A percentile compares a stretch with the other conserved stretches of the same genome.
Conservation (phyloP, 1,139 yeast genomes). For the Debaryomycetaceae sp. region DNA sequence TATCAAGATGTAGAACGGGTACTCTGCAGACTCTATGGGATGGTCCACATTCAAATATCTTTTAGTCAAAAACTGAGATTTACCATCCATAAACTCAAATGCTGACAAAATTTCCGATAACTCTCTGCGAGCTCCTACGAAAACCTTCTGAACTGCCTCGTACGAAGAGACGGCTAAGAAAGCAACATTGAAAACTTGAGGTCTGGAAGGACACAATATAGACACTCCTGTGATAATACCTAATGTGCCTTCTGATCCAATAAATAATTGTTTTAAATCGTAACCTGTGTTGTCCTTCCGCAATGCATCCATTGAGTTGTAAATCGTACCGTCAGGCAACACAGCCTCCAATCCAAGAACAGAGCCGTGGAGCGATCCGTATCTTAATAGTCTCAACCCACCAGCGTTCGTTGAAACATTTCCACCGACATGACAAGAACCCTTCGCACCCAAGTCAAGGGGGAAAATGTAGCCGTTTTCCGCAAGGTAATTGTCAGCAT, state of each 20-base stretch:
- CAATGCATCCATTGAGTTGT: conserved; percentile 75
- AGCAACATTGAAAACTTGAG: conserved; percentile 83
- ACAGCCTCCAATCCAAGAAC: conserved; percentile 92
- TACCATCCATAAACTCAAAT: conserved; percentile 89
- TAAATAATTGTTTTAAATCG: conserved; percentile 85
- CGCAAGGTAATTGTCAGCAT: conserved; percentile 74
- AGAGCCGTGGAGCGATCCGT: conserved; percentile 90
- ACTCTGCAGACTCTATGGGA: conserved; percentile 72
- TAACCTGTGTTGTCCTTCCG: conserved; percentile 95
- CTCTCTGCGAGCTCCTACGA: conserved; percentile 74
- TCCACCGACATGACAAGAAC: conserved; percentile 96
- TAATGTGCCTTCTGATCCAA: conserved; percentile 90
- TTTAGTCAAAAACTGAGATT: conserved; percentile 65
- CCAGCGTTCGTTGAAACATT: conserved; percentile 97
- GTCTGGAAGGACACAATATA: conserved; percentile 88
- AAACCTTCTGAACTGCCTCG: conserved; percentile 79
- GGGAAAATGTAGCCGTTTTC: conserved; percentile 91
- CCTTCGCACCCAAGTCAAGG: conserved; percentile 93
- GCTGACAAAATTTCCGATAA: conserved; percentile 87
- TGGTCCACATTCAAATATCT: conserved; percentile 55
- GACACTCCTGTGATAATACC: conserved; percentile 91
- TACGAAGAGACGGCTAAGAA: conserved; percentile 79
- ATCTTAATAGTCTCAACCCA: conserved; percentile 81
- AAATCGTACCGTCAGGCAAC: conserved; percentile 81
- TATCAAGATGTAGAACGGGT: conserved; percentile 85